Base-by-base conservation (phyloP, 306 rosid genomes). In the Acacia crassicarpa region DNA sequence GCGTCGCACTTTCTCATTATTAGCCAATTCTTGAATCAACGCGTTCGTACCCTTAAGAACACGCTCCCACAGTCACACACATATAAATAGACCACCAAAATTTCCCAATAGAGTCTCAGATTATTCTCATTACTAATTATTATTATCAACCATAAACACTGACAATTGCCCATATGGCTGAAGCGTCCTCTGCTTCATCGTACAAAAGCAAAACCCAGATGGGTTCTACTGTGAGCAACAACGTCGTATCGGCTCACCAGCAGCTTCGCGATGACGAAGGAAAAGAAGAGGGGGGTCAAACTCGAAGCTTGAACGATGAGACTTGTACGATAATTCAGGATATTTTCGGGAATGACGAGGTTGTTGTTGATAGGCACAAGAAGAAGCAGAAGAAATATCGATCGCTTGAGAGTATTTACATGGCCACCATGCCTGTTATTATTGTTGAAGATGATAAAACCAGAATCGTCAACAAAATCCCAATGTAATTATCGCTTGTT, bases 181-280 rank as follows among this genome's bases (percentile, higher is more conserved):
- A 74, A 73, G 40, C 71, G 23, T 27, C n/a, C n/a, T n/a, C 13
- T 71, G 22, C 15, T 76, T 17, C 30, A 22, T 51, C 56, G 4
- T 0, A 23, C 43, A 22, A 66, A 65, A 38, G 71, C 44, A 33
- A 66, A 33, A 66, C 25, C 66, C 82, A 56, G n/a, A 17, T 63
- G 67, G 45, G 19, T 27, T 67, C 88, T 5, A 82, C 84, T 0
- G 86, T 84, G 75, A 72, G 66, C 14, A 92, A 90, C 0, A 63
- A 72, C 13, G 92, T 86, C 1, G 67, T 84, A 82, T 85, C 68
- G 25, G 92, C 87, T 11, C 76, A 81, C 54, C 78, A 83, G 54
- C 92, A 90, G 72, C 90, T 88, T 16, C 87, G 91, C 85, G 81
- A 83, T 10, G 88, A 83, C n/a, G 89, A 62, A 0, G 80, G 61